Base-by-base conservation (phyloP, 495 filamentous ascomycete genomes). In the Recurvomyces mirabilis region DNA sequence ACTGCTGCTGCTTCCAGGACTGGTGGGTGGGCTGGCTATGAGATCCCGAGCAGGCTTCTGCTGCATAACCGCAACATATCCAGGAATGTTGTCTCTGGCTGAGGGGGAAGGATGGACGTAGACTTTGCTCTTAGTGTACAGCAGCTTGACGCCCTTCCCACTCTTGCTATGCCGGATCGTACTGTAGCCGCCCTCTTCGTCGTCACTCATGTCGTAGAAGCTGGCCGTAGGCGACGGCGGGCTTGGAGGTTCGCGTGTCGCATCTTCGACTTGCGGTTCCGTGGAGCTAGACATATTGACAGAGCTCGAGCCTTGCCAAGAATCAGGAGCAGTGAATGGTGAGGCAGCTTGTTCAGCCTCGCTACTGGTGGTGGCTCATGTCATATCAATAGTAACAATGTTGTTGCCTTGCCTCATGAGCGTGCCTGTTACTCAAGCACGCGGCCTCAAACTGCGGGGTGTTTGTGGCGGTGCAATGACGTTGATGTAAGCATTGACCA, bases 71-170 rank as follows among this genome's bases (percentile, higher is more conserved):
- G 91, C 91, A 48, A 98, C 82, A 55, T 93, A 98, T 17, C 91
- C 91, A n/a, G 85, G 68, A 49, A 98, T 89, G 49, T 98, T 98
- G 64, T 98, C 93, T 68, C 84, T 91, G 5, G 89, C 71, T 1
- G 87, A 91, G 0, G 93, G 81, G 0, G 86, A 88, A 0, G 93
- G 91, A 63, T 98, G 91, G n/a, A 98, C 78, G 58, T 96, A 98
- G 59, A 98, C 89, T 70, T 98, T 98, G 79, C 87, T 94, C 65
- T 98, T 98, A 19, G 87, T 87, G 56, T 80, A 95, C 20, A 98
- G 67, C n/a, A 98, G 69, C 67, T 95, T 98, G 31, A 98, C 93
- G 5, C 91, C 89, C 47, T 78, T 75, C 1, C 84, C 81, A 1
- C 81, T 77, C 41, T 68, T 74, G 12, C 79, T 78, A 60, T 93